Conservation (phyloP, 2,329 filamentous ascomycete genomes). For the Fusarium camptoceras region DNA sequence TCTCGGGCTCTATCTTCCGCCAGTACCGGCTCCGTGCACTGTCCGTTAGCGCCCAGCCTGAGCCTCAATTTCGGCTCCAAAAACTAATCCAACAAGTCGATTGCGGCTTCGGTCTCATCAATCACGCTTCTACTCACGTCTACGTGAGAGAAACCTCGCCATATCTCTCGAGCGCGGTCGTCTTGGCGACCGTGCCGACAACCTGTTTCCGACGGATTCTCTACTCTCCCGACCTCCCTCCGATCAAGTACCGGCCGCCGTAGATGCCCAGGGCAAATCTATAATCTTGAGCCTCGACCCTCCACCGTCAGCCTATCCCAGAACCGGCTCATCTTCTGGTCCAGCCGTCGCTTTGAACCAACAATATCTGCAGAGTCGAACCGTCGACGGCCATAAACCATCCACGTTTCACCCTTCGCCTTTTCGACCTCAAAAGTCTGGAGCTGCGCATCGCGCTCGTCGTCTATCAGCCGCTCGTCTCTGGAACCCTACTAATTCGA, state of each 20-base stretch:
- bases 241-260: conserved; percentile 44
- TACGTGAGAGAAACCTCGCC: conserved; percentile 44
- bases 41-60: conserved; percentile 22
- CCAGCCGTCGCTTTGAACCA: conserved; percentile 41
- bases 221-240: conserved; percentile 52
- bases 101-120: conserved; percentile 6
- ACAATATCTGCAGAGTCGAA: conserved; percentile 15
- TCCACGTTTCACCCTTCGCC: conserved; percentile 46
- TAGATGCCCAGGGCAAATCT: conserved; percentile 47
- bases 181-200: conserved; percentile 59
- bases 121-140: conserved; percentile 34
- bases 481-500: conserved; percentile 72
- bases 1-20: conserved; percentile 26
- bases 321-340: conserved; percentile 30
- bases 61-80: conserved; percentile 1
- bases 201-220: conserved; percentile 62
- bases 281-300: conserved; percentile 47
- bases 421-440: conserved; percentile 58
- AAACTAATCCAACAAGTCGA: conserved; percentile 20
- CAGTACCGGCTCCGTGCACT: conserved; percentile 36
- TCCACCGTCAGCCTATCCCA: conserved; percentile 50
- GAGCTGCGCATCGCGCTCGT: conserved; percentile 50
- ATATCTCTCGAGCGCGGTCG: conserved; percentile 56
- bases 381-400: conserved; percentile 31
- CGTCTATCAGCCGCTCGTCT: conserved; percentile 63